Evolutionary conservation across 225 moss, liverwort and hornwort species (phyloP).

Genomic region (Straminergon stramineum): DNA sequence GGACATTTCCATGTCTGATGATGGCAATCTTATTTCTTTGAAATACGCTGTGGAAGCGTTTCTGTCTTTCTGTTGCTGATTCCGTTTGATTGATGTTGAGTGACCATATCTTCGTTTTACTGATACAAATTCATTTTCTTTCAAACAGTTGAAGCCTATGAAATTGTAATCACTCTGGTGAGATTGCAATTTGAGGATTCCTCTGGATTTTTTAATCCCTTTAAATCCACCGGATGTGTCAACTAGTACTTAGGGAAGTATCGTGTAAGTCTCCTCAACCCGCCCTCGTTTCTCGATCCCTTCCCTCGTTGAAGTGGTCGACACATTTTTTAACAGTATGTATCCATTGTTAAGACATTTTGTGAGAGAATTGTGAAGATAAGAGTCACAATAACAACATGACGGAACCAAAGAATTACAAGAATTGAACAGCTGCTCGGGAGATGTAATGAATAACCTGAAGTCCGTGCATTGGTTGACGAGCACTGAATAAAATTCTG

Average conservation of each 20-base stretch:
- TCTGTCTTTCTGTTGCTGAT: not conserved
- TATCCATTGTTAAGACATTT: not conserved
- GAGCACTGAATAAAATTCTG: not conserved
- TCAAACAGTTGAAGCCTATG: not conserved
- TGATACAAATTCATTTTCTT: not conserved
- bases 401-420: not conserved
- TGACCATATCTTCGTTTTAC: not conserved
- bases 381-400: not conserved
- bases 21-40: not conserved
- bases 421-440: not conserved
- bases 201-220: no score
- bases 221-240: not conserved
- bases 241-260: not conserved
- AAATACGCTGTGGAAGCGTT: not conserved
- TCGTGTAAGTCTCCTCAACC: not conserved
- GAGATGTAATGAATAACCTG: not conserved
- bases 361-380: no score
- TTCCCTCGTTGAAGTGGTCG: not conserved
- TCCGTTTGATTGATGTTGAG: not conserved
- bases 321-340: not conserved
- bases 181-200: not conserved
- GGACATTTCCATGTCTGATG: not conserved
- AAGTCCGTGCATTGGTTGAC: not conserved
- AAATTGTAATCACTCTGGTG: not conserved
- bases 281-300: not conserved